A percentile compares a stretch with the other conserved stretches of the same genome.
These are phyloP conservation scores for Bacterosira constricta DNA, from an alignment of 108 stramenopile genomes.

Conservation along the genomic window DNA sequence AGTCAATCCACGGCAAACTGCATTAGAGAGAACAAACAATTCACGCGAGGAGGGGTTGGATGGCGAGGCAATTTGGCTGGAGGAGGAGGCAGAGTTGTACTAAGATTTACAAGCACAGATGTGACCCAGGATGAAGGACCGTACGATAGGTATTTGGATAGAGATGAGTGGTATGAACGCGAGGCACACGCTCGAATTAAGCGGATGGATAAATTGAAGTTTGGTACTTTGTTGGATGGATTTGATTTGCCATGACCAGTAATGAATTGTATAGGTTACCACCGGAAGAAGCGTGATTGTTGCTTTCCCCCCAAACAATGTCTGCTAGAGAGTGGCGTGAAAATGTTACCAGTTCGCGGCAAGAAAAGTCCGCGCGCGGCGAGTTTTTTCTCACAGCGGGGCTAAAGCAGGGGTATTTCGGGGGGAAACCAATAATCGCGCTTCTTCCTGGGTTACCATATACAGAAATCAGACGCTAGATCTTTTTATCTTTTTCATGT, in stretches of 20 bases:
- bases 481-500: no score
- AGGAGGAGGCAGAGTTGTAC: conserved; percentile 78
- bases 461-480: no score
- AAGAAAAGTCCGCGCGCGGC: no score
- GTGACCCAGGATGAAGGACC: conserved; percentile 83
- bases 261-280: background rate
- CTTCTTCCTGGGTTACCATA: no score
- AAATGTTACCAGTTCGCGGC: no score
- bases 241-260: conserved; percentile 47
- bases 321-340: no score
- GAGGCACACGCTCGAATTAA: conserved; percentile 65
- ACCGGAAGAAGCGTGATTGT: no score
- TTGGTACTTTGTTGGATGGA: conserved; percentile 72
- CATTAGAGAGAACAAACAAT: conserved; percentile 60
- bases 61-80: conserved; percentile 52
- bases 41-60: conserved; percentile 66
- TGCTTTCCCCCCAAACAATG: no score
- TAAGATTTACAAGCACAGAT: conserved; percentile 75
- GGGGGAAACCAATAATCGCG: no score
- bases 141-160: conserved; percentile 82
- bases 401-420: no score
- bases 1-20: conserved; percentile 70
- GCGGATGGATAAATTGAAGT: conserved; percentile 59
- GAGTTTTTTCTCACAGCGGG: no score
- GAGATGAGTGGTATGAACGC: conserved; percentile 91